These are phyloP conservation scores for Globisporangium nunn DNA, from an alignment of 352 stramenopile species.

Conservation along the genomic window DNA sequence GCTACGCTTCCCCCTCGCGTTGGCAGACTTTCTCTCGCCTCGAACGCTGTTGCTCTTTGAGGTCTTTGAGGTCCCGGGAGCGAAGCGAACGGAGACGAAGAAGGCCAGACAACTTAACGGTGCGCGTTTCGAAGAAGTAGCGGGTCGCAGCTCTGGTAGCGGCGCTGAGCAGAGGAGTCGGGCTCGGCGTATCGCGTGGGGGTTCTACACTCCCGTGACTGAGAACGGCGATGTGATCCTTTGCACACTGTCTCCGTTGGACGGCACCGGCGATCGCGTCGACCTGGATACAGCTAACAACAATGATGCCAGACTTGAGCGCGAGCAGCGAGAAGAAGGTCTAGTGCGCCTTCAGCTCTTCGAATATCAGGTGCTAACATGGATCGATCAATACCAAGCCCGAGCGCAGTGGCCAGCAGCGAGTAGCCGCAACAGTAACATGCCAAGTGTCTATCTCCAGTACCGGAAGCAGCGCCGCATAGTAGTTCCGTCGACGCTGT, in stretches of 20 bases:
- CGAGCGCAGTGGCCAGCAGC: slow-evolving; percentile 36
- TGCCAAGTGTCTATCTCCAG: slow-evolving; percentile 54
- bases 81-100: slow-evolving; percentile 8
- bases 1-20: slow-evolving; percentile 21
- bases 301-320: not conserved
- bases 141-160: not conserved
- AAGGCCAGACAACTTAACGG: slow-evolving; percentile 8
- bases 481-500: slow-evolving; percentile 4
- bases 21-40: slow-evolving; percentile 30
- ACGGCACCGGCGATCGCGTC: not conserved
- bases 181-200: slow-evolving; percentile 39
- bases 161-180: not conserved
- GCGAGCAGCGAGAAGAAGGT: not conserved
- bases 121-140: slow-evolving; percentile 16
- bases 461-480: slow-evolving; percentile 41
- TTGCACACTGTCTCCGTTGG: slow-evolving; percentile 6
- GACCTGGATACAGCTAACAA: not conserved
- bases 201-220: slow-evolving; percentile 55
- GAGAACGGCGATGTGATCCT: slow-evolving; percentile 37
- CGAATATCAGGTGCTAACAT: slow-evolving; percentile 48
- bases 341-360: slow-evolving; percentile 41
- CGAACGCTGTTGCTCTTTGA: slow-evolving; percentile 47
- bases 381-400: slow-evolving; percentile 57
- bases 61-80: slow-evolving; percentile 26
- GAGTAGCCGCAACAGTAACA: slow-evolving; percentile 15